Evolutionary conservation across 1,284 basidiomycete species (phyloP), one percentile per base, ranked within the genome.

Genomic region (Ganoderma leucocontextum): DNA sequence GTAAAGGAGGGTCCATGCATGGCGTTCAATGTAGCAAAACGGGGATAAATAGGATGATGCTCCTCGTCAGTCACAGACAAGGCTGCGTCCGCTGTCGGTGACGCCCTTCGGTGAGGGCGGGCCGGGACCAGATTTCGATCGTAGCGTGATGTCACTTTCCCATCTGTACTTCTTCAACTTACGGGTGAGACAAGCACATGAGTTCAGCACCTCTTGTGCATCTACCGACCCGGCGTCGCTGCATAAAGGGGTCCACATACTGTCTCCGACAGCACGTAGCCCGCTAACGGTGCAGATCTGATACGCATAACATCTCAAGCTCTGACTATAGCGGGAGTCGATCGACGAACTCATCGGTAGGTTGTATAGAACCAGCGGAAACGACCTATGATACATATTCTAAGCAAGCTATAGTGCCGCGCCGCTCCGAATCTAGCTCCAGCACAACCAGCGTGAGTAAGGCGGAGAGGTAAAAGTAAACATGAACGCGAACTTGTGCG

Each of bases 341-440:
- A 49, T 25, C 47, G 10, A 49, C 47, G 47, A 49, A 10, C 47
- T 25, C 22, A 22, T 49, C 47, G 47, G 22, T 12, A 49, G 22
- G 47, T 13, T 25, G 47, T 25, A 49, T 55, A 55, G 52, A 55
- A 15, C 52, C 4, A 19, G 33, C 52, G 12, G 29, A 55, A 8
- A 35, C 52, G 29, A 10, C 52, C 33, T 55, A 55, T 55, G 52
- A 55, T 55, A 53, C 52, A 53, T 25, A 29, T 55, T 55, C 52
- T 55, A 55, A 35, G 52, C 52, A 55, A 55, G 52, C 52, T 55
- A 35, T 25, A 13, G 52, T 25, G 8, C 47, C 47, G 52, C 52
- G 29, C 52, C 52, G 29, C 10, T 1, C 33, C 52, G 19, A 47
- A n/a, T 22, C 19, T 55, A 55, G 52, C 52, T 33, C 33, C 33